Evolutionary conservation across 306 rosid species (phyloP), one percentile per base, ranked within the genome.

Genomic region (Lupinus albus): DNA sequence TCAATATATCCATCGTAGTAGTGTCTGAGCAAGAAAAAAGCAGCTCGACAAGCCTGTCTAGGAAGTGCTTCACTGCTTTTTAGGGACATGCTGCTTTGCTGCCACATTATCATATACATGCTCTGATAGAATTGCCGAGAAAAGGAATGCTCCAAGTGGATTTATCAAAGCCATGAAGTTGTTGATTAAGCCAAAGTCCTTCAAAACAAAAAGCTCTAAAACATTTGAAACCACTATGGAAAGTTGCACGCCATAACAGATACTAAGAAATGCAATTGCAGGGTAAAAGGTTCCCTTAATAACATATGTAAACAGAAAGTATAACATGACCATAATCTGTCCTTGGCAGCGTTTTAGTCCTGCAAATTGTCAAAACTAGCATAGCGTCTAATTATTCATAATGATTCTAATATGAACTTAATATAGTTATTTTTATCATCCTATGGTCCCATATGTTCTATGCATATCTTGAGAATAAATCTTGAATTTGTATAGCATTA

Each of bases 61-160:
- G n/a, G n/a, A n/a, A n/a, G n/a, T n/a, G n/a, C n/a, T n/a, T n/a
- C n/a, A n/a, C n/a, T n/a, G n/a, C n/a, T n/a, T n/a, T n/a, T n/a
- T n/a, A n/a, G n/a, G n/a, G n/a, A n/a, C 80, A 1, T 81, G 96
- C 61, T 90, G 96, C 74, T 79, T 87, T 33, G 87, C 85, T 12
- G 87, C 86, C 73, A 87, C 96, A 6, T 51, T 79, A 30, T 90
- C 96, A 4, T 90, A 90, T 60, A 90, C 20, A 16, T 78, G 70
- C 35, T 92, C 96, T 10, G 96, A 92, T 32, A 87, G 80, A 63
- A 90, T 85, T 11, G 85, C 88, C 7, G 96, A 90, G 82, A 90
- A 90, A 35, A 90, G 88, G 14, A 82, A 72, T 13, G 96, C 96
- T 0, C 92, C 96, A 4, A 90, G 84, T 67, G 95, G 95, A 50